Evolutionary conservation across 495 filamentous ascomycete genomes (phyloP).

Genomic region (Letharia columbiana): DNA sequence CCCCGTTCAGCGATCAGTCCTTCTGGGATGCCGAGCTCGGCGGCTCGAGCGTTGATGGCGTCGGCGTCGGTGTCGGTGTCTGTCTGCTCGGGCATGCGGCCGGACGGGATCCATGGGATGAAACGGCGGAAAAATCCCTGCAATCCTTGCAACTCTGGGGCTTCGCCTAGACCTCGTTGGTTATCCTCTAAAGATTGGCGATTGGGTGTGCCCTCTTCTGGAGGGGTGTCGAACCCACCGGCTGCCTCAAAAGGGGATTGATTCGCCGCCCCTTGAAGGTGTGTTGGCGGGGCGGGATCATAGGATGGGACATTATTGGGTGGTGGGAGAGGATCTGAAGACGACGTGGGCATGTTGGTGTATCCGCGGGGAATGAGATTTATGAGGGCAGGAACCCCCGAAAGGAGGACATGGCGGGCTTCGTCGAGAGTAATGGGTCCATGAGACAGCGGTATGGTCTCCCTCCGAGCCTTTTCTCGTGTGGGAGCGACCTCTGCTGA

Average conservation of each 20-base stretch:
- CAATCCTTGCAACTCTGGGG: constrained; percentile 16
- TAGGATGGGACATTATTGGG: constrained; percentile 33
- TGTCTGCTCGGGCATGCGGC: not conserved
- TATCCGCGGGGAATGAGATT: constrained; percentile 46
- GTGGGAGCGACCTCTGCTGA: constrained; percentile 28
- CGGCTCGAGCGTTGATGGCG: not conserved
- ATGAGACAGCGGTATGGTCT: constrained; percentile 20
- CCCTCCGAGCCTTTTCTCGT: not conserved
- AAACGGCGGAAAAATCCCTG: constrained; percentile 17
- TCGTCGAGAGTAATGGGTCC: constrained; percentile 53
- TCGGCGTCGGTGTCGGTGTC: constrained; percentile 10
- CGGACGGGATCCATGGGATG: constrained; percentile 9
- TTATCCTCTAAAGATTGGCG: constrained; percentile 1
- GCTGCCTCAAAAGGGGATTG: constrained; percentile 10
- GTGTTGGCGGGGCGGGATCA: constrained; percentile 7
- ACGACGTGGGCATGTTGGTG: constrained; percentile 46
- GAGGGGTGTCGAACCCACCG: constrained; percentile 8
- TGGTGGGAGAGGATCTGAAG: constrained; percentile 66
- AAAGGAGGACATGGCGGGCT: constrained; percentile 71
- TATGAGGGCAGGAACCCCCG: constrained; percentile 61
- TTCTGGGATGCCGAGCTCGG: constrained; percentile 2
- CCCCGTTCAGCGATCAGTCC: not conserved
- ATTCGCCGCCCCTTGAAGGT: not conserved
- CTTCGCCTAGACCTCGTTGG: not conserved
- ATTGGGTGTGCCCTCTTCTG: constrained; percentile 11